Percentiles rank a stretch among this genome's conserved stretches.
These are phyloP conservation scores for Lactarius hatsudake DNA, from an alignment of 768 basidiomycete genomes.

Conservation along the genomic window DNA sequence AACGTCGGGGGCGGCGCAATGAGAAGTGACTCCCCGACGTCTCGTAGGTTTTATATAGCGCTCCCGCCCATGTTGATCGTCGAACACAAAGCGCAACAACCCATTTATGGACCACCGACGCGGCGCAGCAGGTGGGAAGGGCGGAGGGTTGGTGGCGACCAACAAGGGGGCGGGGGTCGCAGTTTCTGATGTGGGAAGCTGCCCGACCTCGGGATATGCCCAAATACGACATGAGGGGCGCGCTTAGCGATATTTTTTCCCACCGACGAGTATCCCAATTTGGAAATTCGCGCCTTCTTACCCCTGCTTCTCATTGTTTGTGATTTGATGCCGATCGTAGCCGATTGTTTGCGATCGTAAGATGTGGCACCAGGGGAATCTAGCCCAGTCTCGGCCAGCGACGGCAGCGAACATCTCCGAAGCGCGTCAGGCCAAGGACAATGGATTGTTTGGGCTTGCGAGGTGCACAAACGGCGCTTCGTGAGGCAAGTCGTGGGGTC, in stretches of 20 bases:
- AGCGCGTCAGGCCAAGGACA: background rate
- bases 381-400: background rate
- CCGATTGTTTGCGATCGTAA: background rate
- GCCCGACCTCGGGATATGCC: constrained; percentile 9
- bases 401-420: background rate
- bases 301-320: too few relatives aligned
- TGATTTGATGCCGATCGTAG: background rate
- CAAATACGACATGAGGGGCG: constrained; percentile 8
- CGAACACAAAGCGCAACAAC: constrained; percentile 11
- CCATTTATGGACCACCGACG: background rate
- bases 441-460: background rate
- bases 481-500: background rate
- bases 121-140: background rate
- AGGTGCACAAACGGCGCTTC: constrained; percentile 5
- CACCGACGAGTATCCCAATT: background rate
- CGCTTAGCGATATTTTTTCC: background rate
- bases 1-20: background rate
- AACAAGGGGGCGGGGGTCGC: background rate
- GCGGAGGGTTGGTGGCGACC: background rate
- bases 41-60: constrained; percentile 7
- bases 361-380: background rate
- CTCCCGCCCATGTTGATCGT: background rate
- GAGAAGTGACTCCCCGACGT: constrained; percentile 14
- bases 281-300: background rate
- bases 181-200: background rate